Base-by-base conservation (phyloP, 352 stramenopile species). In the Phytopythium delawarense region DNA sequence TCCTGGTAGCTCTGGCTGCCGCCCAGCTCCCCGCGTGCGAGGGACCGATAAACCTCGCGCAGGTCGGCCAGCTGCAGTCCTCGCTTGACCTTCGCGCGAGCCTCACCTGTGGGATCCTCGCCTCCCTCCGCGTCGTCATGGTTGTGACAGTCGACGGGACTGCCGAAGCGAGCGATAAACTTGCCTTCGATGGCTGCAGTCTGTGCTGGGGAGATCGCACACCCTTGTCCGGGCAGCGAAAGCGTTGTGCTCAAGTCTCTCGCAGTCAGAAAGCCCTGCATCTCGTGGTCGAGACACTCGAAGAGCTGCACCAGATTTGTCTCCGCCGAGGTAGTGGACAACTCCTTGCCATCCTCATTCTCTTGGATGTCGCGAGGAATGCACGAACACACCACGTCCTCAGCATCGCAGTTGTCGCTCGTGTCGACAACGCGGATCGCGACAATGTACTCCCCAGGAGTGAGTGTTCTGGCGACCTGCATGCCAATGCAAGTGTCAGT, bases 391-490 rank as follows among this genome's bases (percentile, higher is more conserved):
- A 59, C 44, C 18, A 32, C 62, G 48, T 69, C 51, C 32, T 49
- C 59, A 20, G 30, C 23, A 39, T 64, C 40, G 30, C 11, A 12
- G 46, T 21, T 34, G 11, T 51, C 12, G 45, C 9, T 51, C 9
- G 4, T 5, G 35, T 34, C 53, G 6, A 23, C 50, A 13, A 57
- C 40, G 49, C 58, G 45, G 35, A 81, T 40, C 50, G 59, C 65
- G 25, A 81, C 60, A 44, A 85, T 59, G 63, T 82, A 85, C 50
- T 85, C 76, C 0, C 76, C 76, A 12, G 73, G 59, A 32, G 60
- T 60, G 25, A 85, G 62, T 1, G 69, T 71, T 28, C 49, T 30
- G n/a, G 74, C 64, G n/a, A 68, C 45, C 65, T 81, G 21, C 18
- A 30, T 32, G 37, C 7, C 62, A 40, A 39, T 7, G 23, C 39